phyloP scores from a whole-genome alignment of 345 rosid species.

The Bruguiera sexangula region DNA sequence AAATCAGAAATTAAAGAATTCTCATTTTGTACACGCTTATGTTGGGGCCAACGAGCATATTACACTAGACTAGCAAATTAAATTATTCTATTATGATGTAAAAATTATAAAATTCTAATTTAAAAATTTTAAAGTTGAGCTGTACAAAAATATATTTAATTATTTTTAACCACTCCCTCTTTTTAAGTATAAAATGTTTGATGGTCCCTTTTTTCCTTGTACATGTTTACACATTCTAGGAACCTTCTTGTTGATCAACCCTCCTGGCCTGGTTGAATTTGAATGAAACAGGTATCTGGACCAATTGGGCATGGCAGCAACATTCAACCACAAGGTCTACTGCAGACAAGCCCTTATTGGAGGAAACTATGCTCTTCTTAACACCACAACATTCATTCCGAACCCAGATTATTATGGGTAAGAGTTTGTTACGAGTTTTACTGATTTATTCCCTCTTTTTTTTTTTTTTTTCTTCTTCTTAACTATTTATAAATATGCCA shows the following conservation, averaged over 20 bases:
- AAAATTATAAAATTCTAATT: too few relatives aligned
- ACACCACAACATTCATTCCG: slow-evolving; percentile 50
- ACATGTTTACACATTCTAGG: neutral
- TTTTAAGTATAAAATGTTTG: too few relatives aligned
- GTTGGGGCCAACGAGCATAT: too few relatives aligned
- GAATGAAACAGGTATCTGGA: slow-evolving; percentile 48
- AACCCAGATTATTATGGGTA: slow-evolving; percentile 69
- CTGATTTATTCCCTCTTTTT: neutral
- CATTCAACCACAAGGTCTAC: slow-evolving; percentile 54
- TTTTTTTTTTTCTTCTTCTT: neutral
- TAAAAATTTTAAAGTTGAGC: too few relatives aligned
- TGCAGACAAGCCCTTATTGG: slow-evolving; percentile 69
- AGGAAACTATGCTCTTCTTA: slow-evolving; percentile 61
- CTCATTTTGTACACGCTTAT: too few relatives aligned
- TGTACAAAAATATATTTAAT: too few relatives aligned
- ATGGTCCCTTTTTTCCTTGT: neutral
- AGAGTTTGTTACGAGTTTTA: neutral
- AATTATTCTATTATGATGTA: too few relatives aligned
- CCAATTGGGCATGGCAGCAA: slow-evolving; percentile 60
- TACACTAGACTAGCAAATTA: too few relatives aligned
- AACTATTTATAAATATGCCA: neutral
- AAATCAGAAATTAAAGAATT: too few relatives aligned
- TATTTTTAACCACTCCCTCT: too few relatives aligned
- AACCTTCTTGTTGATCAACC: neutral
- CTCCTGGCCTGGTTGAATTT: neutral